Evolutionary conservation across 345 rosid species (phyloP).

Genomic region (Melaleuca quinquenervia): DNA sequence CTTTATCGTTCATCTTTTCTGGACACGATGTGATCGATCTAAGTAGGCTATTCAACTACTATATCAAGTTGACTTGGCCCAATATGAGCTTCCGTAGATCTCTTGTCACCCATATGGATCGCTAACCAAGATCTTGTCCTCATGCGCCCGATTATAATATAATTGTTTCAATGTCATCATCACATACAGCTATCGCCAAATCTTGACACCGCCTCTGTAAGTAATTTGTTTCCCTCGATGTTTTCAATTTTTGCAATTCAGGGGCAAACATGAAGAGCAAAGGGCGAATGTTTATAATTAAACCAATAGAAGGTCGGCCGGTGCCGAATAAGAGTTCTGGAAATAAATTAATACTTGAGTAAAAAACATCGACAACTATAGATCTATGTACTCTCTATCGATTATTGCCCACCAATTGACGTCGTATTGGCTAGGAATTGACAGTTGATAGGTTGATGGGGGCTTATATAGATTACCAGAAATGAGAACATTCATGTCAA

Average conservation of each 20-base stretch:
- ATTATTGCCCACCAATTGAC: background rate
- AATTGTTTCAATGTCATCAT: background rate
- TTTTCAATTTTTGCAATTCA: too few relatives aligned
- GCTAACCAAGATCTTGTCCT: background rate
- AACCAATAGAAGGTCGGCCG: background rate
- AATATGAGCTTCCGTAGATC: background rate
- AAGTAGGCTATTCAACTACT: background rate
- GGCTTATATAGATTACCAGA: background rate
- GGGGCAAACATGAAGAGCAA: background rate
- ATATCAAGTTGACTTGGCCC: background rate
- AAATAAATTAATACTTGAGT: background rate
- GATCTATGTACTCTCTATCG: background rate
- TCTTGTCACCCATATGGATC: background rate
- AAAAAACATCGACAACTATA: background rate
- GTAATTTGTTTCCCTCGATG: background rate
- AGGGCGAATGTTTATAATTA: background rate
- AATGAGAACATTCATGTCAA: background rate
- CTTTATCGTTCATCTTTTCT: background rate
- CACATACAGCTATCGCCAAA: background rate
- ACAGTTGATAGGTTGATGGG: background rate
- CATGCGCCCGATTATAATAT: background rate
- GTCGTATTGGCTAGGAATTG: background rate
- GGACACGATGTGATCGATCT: background rate
- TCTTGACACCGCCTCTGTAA: background rate
- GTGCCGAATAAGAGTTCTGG: background rate